Percentiles rank a stretch among this genome's conserved stretches.
phyloP scores from a whole-genome alignment of 2,329 filamentous ascomycete species.

The Colletotrichum gigasporum region DNA sequence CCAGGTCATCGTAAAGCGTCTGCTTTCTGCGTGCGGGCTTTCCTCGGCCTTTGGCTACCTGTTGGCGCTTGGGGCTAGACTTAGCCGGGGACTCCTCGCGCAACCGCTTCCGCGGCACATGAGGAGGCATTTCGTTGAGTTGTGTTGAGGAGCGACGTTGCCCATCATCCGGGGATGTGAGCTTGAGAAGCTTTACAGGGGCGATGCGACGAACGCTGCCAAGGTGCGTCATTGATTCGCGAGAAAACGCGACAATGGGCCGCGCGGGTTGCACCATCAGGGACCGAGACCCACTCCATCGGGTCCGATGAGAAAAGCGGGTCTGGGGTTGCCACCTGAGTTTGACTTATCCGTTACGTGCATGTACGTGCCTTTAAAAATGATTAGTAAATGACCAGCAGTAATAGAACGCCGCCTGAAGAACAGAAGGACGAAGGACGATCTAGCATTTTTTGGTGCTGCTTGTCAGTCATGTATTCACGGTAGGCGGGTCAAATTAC shows the following conservation, averaged over 20 bases:
- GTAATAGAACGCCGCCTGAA: background rate
- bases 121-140: conserved; percentile 68
- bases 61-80: conserved; percentile 34
- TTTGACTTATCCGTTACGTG: conserved; percentile 6
- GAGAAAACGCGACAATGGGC: conserved; percentile 36
- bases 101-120: conserved; percentile 73
- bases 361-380: background rate
- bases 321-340: conserved; percentile 9
- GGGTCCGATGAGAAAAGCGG: conserved; percentile 21
- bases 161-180: background rate
- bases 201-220: conserved; percentile 3
- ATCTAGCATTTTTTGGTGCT: background rate
- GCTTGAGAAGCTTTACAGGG: conserved; percentile 22
- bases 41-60: conserved; percentile 17
- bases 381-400: background rate
- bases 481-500: too few relatives aligned
- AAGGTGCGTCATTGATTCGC: conserved; percentile 40
- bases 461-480: too few relatives aligned
- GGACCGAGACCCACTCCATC: conserved; percentile 14
- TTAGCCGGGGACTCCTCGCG: conserved; percentile 46
- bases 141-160: background rate
- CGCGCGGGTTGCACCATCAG: conserved; percentile 5
- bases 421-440: background rate
- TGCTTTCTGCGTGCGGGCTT: conserved; percentile 53
- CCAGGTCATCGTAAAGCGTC: conserved; percentile 70